phyloP scores from a whole-genome alignment of 2,329 filamentous ascomycete genomes.

The Fusarium goolgardi region DNA sequence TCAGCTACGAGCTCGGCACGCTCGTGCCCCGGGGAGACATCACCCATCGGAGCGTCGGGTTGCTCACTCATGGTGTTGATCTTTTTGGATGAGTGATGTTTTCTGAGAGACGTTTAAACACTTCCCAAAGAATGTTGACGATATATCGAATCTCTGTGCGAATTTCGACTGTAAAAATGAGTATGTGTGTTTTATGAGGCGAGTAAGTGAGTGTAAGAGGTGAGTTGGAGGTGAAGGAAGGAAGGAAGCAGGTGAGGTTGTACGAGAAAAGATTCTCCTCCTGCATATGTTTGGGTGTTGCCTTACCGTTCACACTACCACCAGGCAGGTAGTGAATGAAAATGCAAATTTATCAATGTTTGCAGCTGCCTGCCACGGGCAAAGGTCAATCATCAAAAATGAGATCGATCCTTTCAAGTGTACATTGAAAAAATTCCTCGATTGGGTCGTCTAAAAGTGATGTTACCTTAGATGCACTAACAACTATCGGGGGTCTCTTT shows the following conservation, averaged over 20 bases:
- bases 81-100: background rate
- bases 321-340: background rate
- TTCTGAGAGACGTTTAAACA: background rate
- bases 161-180: conserved; percentile 1
- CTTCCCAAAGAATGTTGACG: background rate
- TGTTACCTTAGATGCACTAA: conserved; percentile 17
- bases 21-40: conserved; percentile 34
- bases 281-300: background rate
- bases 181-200: conserved; percentile 10
- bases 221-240: conserved; percentile 2
- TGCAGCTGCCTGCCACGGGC: conserved; percentile 7
- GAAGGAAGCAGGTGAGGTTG: background rate
- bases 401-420: conserved; percentile 6
- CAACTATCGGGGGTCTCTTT: conserved; percentile 2
- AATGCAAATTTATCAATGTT: background rate
- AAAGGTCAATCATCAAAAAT: conserved; percentile 15
- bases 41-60: conserved; percentile 40
- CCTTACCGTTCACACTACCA: background rate
- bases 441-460: conserved; percentile 14
- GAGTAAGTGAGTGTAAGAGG: conserved; percentile 14
- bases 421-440: conserved; percentile 32
- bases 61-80: conserved; percentile 46
- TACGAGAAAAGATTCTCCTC: background rate
- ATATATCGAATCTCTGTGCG: background rate
- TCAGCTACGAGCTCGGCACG: conserved; percentile 28